Evolutionary conservation across 768 basidiomycete species (phyloP), one percentile per base, ranked within the genome.

Genomic region (Amanita rubescens): DNA sequence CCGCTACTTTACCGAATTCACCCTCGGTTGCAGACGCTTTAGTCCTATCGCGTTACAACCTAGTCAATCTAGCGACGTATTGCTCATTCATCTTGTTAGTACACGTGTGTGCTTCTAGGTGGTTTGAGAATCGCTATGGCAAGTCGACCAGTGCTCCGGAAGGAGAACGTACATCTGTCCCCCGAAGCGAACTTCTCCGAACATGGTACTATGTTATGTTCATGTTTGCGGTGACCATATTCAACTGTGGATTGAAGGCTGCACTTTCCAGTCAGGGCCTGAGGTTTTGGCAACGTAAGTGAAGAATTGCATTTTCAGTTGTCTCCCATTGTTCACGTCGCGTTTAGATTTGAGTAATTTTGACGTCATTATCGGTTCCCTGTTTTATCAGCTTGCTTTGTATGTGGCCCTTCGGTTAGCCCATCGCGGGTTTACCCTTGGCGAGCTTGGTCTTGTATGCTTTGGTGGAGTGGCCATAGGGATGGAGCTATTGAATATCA

Each of bases 361-460:
- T 53, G 94, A 97, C 61, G 75, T 90, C 52, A 69, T 79, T 12
- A 71, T 87, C 20, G 78, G 80, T 33, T 82, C 91, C 1, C 63
- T 88, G 39, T 92, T 94, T 70, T 96, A 87, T 66, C 96, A 97
- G 65, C 87, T 94, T 63, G 82, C 91, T 48, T 73, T 98, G 43
- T 99, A 98, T 67, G 75, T 88, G 44, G 88, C 89, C 38, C 77
- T 96, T 38, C 81, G 96, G 20, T 76, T 99, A 41, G 94, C 94
- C 3, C 88, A 96, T 61, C 81, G 88, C n/a, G 90, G 90, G 10
- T 94, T 98, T 69, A 98, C 94, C 0, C 78, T 99, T 1, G 96
- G 96, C 30, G 96, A 99, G 66, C 77, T 98, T 15, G 87, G 86
- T 22, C 70, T 97, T 22, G 90, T 95, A 15, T 87, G 85, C 41